phyloP scores from a whole-genome alignment of 202 grass and related monocot genomes.

The Bolboschoenoplectus hybrid region DNA sequence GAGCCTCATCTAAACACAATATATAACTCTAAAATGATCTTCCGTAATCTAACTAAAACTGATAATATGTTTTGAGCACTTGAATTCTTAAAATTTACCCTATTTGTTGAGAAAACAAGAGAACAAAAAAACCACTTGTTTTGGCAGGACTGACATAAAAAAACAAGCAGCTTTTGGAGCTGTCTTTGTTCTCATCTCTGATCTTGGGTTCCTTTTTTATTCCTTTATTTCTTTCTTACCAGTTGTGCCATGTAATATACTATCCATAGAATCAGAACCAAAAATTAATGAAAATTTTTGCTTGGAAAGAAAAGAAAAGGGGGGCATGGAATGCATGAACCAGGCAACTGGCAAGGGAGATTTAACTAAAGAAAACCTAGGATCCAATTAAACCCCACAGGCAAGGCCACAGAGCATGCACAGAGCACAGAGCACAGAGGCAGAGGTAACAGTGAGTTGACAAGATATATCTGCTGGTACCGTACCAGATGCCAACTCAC shows the following conservation, averaged over 20 bases:
- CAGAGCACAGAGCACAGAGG: not conserved
- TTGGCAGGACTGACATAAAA: not conserved
- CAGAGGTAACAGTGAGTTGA: constrained; percentile 16
- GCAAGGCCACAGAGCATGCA: not conserved
- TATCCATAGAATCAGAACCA: not conserved
- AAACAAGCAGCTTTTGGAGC: constrained; percentile 16
- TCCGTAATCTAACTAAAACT: not conserved
- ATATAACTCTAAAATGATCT: not conserved
- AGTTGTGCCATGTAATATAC: not conserved
- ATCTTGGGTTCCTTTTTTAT: not conserved
- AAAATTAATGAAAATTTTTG: not conserved
- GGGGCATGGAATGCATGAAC: not conserved
- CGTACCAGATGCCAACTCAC: constrained; percentile 25
- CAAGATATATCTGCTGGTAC: constrained; percentile 27
- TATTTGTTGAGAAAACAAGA: not conserved
- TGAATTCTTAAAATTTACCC: not conserved
- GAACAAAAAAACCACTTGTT: not conserved
- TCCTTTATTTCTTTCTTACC: not conserved
- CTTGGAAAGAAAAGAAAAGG: not conserved
- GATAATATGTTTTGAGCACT: not conserved
- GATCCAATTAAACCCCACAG: constrained; percentile 22
- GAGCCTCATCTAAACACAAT: not conserved
- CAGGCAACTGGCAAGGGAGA: not conserved
- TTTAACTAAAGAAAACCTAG: not conserved
- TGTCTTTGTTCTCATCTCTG: not conserved